A percentile compares a stretch with the other conserved stretches of the same genome.
Evolutionary conservation across 108 stramenopile genomes (phyloP).

Genomic region (Parietichytrium sp.): DNA sequence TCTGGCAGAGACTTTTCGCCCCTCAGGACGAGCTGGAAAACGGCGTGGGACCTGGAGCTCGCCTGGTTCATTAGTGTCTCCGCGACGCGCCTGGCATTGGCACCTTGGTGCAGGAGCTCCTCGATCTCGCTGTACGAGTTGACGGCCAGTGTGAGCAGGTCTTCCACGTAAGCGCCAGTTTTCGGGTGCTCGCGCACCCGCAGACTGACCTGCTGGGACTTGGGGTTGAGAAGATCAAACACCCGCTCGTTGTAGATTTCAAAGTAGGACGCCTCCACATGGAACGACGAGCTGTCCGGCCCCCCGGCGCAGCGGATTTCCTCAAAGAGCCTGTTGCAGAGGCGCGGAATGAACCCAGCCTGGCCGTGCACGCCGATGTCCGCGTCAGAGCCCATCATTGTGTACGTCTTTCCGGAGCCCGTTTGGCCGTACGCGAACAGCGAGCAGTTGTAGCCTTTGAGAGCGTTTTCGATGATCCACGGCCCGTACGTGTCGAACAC

Average conservation of each 20-base stretch:
- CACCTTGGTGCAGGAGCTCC: constrained; percentile 74
- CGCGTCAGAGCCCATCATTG: constrained; percentile 61
- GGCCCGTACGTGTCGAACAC: constrained; percentile 87
- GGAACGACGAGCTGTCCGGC: neutral
- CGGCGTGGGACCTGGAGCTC: constrained; percentile 89
- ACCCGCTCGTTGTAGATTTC: constrained; percentile 73
- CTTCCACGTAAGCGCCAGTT: constrained; percentile 85
- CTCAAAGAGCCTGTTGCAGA: constrained; percentile 51
- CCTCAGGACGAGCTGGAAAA: constrained; percentile 70
- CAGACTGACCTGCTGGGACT: neutral
- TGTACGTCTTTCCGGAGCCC: constrained; percentile 65
- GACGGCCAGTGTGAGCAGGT: constrained; percentile 79
- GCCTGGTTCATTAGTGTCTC: constrained; percentile 93
- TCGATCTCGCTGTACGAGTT: constrained; percentile 74
- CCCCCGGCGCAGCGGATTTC: too few species aligned
- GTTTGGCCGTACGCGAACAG: constrained; percentile 99
- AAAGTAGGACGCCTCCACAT: constrained; percentile 59
- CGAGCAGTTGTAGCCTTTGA: constrained; percentile 97
- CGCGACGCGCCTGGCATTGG: constrained; percentile 80
- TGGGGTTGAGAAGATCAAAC: constrained; percentile 72
- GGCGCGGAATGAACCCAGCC: constrained; percentile 60
- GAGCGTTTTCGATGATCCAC: constrained; percentile 82
- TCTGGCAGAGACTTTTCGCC: constrained; percentile 41
- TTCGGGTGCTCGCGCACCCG: constrained; percentile 70
- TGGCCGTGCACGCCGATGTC: constrained; percentile 43